A percentile compares a stretch with the other conserved stretches of the same genome.
Conservation (phyloP, 805 yeast genomes). For the Hyphopichia homilentoma region DNA sequence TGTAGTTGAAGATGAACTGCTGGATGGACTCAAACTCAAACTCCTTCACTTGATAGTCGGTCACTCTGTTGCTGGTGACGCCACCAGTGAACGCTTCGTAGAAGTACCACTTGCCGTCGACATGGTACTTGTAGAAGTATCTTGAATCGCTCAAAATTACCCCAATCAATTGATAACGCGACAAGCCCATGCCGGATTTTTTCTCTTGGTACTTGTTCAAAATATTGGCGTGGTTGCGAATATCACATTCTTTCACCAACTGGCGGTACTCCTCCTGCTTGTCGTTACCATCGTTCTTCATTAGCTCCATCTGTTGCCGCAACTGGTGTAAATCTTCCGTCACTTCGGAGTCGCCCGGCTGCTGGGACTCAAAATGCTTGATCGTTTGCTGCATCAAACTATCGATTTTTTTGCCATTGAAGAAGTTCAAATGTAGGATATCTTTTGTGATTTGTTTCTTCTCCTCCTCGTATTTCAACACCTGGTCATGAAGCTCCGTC, state of each 20-base stretch:
- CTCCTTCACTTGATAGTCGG: too few relatives aligned
- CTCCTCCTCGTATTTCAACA: slow-evolving; percentile 11
- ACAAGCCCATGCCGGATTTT: slow-evolving; percentile 4
- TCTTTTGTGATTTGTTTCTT: slow-evolving; percentile 18
- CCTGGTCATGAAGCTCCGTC: slow-evolving; percentile 14
- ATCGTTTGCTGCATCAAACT: slow-evolving; percentile 21
- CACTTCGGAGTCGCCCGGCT: slow-evolving; percentile 11
- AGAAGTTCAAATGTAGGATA: slow-evolving; percentile 30
- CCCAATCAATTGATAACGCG: slow-evolving; percentile 25
- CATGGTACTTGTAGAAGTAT: slow-evolving; percentile 23
- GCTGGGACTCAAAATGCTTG: slow-evolving; percentile 11
- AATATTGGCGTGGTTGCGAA: slow-evolving; percentile 16
- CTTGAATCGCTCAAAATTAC: slow-evolving; percentile 27
- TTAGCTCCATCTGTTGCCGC: slow-evolving; percentile 13
- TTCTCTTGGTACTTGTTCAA: slow-evolving; percentile 9
- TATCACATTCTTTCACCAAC: slow-evolving; percentile 13
- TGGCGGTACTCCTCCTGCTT: slow-evolving; percentile 16
- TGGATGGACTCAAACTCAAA: slow-evolving; percentile 17
- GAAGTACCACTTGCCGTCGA: slow-evolving; percentile 20
- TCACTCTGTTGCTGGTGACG: slow-evolving; percentile 4
- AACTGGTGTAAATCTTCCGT: slow-evolving; percentile 15
- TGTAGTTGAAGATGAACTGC: slow-evolving; percentile 10
- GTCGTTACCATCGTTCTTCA: slow-evolving; percentile 12
- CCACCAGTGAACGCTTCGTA: slow-evolving; percentile 9
- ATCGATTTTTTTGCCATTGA: slow-evolving; percentile 37